Base-by-base conservation (phyloP, 495 filamentous ascomycete species). In the Xylaria intraflava region DNA sequence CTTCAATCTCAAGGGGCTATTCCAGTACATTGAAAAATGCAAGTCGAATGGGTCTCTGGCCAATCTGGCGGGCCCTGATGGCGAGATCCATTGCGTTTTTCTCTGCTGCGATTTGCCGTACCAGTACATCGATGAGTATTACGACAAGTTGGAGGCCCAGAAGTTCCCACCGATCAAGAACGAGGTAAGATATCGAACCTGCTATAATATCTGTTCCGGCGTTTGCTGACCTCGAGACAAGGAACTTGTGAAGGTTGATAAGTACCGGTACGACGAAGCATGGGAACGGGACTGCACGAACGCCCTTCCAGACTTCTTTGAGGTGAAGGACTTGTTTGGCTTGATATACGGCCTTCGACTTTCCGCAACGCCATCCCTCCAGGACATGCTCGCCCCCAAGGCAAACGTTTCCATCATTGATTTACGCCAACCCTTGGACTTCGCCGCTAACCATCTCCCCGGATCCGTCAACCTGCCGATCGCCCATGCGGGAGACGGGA, bases 41-140 rank as follows among this genome's bases (percentile, higher is more conserved):
- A 82, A 81, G 62, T 52, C 55, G 0, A 68, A 65, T 0, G 78
- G 74, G 3, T 70, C 65, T 1, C 58, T 82, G 1, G 27, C 56
- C 10, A 68, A 77, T 30, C 46, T 81, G 1, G 71, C 73, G 5
- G 76, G 73, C 0, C 63, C 65, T 0, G 69, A 71, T 22, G 76
- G 75, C 0, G 66, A 73, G 46, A 72, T 75, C n/a, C 70, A 77
- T 46, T 80, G 75, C 49, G 81, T 83, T 4, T 84, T 85, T 61
- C 61, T 81, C 11, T 82, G 78, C 65, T 80, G 78, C 31, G 82
- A 85, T 57, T 63, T 85, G 20, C 82, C 82, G 10, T 83, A 85
- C 52, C 81, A 85, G 62, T 83, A 85, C 49, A 73, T 85, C 35
- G 66, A 70, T 19, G 74, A 78, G 58, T 85, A 85, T 53, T 84